Percentiles rank a stretch among this genome's conserved stretches.
Evolutionary conservation across 75 land plant species (phyloP).

Genomic region (Pinus tabuliformis): DNA sequence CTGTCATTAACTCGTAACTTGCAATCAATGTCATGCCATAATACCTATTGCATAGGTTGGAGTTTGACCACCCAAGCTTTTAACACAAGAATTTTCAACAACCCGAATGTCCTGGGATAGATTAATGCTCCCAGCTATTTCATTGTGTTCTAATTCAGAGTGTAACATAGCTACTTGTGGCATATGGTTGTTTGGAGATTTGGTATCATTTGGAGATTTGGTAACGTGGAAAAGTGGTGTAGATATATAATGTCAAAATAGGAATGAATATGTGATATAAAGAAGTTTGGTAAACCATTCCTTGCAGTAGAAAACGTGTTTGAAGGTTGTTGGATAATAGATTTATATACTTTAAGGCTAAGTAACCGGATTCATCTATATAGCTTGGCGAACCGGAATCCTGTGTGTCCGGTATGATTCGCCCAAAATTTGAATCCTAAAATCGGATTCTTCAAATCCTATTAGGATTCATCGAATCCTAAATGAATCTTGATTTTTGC

Average conservation of each 20-base stretch:
- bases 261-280: neutral
- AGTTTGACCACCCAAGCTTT: neutral
- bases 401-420: too few relatives aligned
- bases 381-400: too few relatives aligned
- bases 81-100: neutral
- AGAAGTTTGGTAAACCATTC: neutral
- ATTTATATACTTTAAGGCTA: slow-evolving; percentile 2
- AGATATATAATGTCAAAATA: neutral
- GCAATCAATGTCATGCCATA: neutral
- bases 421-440: too few relatives aligned
- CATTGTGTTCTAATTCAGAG: neutral
- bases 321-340: neutral
- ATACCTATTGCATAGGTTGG: neutral
- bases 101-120: neutral
- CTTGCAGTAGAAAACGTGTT: neutral
- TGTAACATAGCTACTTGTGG: neutral
- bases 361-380: too few relatives aligned
- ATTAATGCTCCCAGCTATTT: neutral
- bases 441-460: too few relatives aligned
- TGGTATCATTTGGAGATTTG: too few relatives aligned
- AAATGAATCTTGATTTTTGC: too few relatives aligned
- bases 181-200: neutral
- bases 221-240: neutral
- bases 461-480: too few relatives aligned
- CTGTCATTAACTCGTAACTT: neutral